Evolutionary conservation across 2,329 filamentous ascomycete genomes (phyloP).

Genomic region (Neodidymelliopsis sp.): DNA sequence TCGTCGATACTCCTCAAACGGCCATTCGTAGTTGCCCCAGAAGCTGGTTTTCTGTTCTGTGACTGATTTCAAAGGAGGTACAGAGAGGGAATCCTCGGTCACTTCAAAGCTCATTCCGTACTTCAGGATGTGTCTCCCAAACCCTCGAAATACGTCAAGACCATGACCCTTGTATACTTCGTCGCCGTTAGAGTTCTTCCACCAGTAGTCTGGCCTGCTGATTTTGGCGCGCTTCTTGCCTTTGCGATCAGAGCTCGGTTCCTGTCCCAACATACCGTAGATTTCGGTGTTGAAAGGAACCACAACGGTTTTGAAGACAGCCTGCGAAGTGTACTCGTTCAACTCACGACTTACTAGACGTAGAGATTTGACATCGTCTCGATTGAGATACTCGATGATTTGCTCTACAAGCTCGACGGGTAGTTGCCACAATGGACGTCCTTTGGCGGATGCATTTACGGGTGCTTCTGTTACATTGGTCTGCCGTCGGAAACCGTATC

Average conservation of each 20-base stretch:
- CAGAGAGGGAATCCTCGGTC: slow-evolving; percentile 59
- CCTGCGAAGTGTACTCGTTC: slow-evolving; percentile 63
- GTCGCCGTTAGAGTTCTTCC: slow-evolving; percentile 54
- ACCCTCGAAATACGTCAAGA: slow-evolving; percentile 67
- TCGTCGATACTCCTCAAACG: slow-evolving; percentile 64
- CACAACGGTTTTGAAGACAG: slow-evolving; percentile 69
- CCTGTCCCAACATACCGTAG: slow-evolving; percentile 61
- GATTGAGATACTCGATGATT: slow-evolving; percentile 64
- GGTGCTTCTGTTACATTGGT: neutral
- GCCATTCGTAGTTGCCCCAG: slow-evolving; percentile 73
- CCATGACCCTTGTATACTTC: slow-evolving; percentile 64
- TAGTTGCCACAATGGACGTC: slow-evolving; percentile 54
- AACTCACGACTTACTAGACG: slow-evolving; percentile 68
- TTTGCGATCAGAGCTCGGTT: slow-evolving; percentile 44
- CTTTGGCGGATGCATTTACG: neutral
- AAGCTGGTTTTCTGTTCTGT: slow-evolving; percentile 64
- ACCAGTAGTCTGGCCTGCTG: slow-evolving; percentile 43
- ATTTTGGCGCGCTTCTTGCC: slow-evolving; percentile 44
- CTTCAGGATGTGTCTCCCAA: slow-evolving; percentile 66
- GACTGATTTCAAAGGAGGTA: slow-evolving; percentile 64
- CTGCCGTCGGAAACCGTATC: neutral
- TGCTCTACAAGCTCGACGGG: slow-evolving; percentile 69
- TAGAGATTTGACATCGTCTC: slow-evolving; percentile 66
- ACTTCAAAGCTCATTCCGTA: slow-evolving; percentile 75
- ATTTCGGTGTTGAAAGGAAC: slow-evolving; percentile 71